A percentile compares a stretch with the other conserved stretches of the same genome.
phyloP scores from a whole-genome alignment of 2,329 filamentous ascomycete genomes.

The Fusarium oligoseptatum region DNA sequence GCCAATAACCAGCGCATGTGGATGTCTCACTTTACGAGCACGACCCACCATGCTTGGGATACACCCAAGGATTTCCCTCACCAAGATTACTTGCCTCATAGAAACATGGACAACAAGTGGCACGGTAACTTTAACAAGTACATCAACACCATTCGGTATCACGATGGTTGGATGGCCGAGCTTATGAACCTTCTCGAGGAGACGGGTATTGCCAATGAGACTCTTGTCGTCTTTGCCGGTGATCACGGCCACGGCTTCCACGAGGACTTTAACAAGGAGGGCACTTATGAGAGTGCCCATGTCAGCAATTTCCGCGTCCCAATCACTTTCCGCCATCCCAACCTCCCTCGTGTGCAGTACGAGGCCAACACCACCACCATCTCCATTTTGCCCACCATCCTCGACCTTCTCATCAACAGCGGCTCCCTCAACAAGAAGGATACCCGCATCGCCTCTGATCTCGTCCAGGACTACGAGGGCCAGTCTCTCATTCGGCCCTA shows the following conservation, averaged over 20 bases:
- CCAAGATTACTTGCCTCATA: constrained; percentile 38
- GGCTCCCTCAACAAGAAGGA: constrained; percentile 48
- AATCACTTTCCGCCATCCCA: constrained; percentile 50
- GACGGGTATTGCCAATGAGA: constrained; percentile 51
- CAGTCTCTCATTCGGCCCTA: constrained; percentile 52
- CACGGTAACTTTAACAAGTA: constrained; percentile 51
- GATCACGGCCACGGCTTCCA: constrained; percentile 53
- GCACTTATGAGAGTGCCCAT: constrained; percentile 51
- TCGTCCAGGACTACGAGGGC: constrained; percentile 52
- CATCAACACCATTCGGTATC: constrained; percentile 50
- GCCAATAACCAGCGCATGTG: constrained; percentile 53
- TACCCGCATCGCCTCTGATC: constrained; percentile 43
- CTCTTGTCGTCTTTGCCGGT: constrained; percentile 51
- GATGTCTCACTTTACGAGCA: constrained; percentile 54
- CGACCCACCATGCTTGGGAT: constrained; percentile 52
- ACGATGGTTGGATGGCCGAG: constrained; percentile 51
- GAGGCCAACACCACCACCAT: constrained; percentile 50
- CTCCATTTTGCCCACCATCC: constrained; percentile 52
- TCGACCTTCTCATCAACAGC: constrained; percentile 52
- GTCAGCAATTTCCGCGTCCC: constrained; percentile 51
- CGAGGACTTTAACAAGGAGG: constrained; percentile 48
- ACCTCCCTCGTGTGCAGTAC: constrained; percentile 49
- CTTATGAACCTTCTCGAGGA: constrained; percentile 51
- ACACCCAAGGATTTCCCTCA: constrained; percentile 39
- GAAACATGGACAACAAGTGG: constrained; percentile 43